Percentiles rank a stretch among this genome's conserved stretches.
These are phyloP conservation scores for Colletotrichum sp. DNA, from an alignment of 2,329 filamentous ascomycete genomes.

Conservation along the genomic window DNA sequence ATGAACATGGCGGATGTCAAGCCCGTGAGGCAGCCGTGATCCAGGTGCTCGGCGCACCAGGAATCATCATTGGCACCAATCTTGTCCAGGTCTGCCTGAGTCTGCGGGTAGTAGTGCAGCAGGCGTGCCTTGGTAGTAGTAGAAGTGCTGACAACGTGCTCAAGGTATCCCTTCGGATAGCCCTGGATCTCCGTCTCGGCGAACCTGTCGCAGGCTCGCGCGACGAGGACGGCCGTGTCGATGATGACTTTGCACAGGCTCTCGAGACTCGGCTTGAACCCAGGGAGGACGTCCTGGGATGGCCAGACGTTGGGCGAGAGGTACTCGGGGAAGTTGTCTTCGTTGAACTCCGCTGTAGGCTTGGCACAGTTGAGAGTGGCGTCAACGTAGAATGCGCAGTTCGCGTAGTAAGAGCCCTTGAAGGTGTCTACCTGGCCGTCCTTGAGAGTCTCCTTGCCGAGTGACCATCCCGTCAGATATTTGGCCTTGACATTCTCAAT, in stretches of 20 bases:
- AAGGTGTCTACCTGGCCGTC: constrained; percentile 79
- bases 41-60: constrained; percentile 81
- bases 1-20: constrained; percentile 96
- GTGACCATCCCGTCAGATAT: constrained; percentile 77
- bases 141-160: constrained; percentile 84
- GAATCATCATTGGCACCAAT: constrained; percentile 69
- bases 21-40: constrained; percentile 93
- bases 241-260: constrained; percentile 84
- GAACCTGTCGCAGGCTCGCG: constrained; percentile 87
- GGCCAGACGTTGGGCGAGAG: constrained; percentile 93
- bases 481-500: constrained; percentile 66
- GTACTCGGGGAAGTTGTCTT: constrained; percentile 81
- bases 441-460: constrained; percentile 81
- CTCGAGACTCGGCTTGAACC: constrained; percentile 76
- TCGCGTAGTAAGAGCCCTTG: constrained; percentile 86
- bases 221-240: constrained; percentile 86
- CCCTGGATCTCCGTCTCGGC: constrained; percentile 78
- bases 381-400: constrained; percentile 79
- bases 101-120: constrained; percentile 87
- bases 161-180: constrained; percentile 81
- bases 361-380: constrained; percentile 64
- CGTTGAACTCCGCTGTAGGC: constrained; percentile 62
- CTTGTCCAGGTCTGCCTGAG: constrained; percentile 13
- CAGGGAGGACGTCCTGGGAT: constrained; percentile 67
- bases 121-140: constrained; percentile 90